Base-by-base conservation (phyloP, 106 monocot species). In the Phalaenopsis equestris region DNA sequence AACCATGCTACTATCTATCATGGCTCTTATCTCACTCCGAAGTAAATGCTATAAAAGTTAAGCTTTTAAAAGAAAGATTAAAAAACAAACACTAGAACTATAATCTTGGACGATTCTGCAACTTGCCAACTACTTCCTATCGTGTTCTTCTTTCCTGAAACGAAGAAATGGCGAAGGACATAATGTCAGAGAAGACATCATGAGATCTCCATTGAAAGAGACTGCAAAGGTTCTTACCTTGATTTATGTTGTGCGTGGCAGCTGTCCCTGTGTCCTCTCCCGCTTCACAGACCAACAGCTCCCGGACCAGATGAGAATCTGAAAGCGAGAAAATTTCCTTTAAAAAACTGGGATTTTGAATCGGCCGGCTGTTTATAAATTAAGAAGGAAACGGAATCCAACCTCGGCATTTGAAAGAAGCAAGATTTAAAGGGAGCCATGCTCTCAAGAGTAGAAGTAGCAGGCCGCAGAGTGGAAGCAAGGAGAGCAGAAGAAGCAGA, bases 321-420 rank as follows among this genome's bases (percentile, higher is more conserved):
- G 76, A 76, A 52, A 74, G 12, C 3, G 3, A 19, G 43, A 45
- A 74, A 42, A 5, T 38, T 36, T 74, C n/a, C 24, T 19, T 76
- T 12, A 23, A 45, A n/a, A 49, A 74, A 18, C 3, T 41, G 73
- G 4, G 16, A 17, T 76, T 30, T 36, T 76, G 10, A 49, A 19
- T 49, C 12, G 9, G 76, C 6, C n/a, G 30, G 0, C 3, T 21
- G 2, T 52, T 5, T 70, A 15, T 1, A 14, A 49, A 11, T 30
- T n/a, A 17, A 3, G 45, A 7, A 74, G 2, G 6, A 49, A 49
- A 30, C 52, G 23, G 30, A 17, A 43, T 24, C 24, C 11, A 30
- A 94, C 95, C 95, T 85, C 15, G 89, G 85, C 80, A 95, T 82
- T 36, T 82, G 84, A 75, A 95, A 83, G 85, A 94, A 89, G 83